Evolutionary conservation across 768 basidiomycete genomes (phyloP).

Genomic region (Gyrodon lividus): DNA sequence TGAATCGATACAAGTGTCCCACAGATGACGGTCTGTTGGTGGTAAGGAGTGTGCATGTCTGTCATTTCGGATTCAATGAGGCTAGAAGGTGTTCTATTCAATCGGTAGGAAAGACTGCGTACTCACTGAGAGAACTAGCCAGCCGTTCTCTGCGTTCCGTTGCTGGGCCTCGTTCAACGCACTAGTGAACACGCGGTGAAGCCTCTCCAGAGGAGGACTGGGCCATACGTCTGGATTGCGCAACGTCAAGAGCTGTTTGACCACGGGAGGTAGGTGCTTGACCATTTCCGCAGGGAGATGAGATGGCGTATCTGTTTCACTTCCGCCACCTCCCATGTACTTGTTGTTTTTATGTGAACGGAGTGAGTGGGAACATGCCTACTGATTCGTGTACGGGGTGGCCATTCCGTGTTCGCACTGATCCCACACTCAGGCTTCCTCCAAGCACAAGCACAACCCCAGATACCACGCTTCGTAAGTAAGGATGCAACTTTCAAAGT

Average conservation of each 20-base stretch:
- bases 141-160: conserved; percentile 69
- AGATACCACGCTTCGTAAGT: no score
- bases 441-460: no score
- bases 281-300: conserved; percentile 27
- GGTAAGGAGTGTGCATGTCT: conserved; percentile 85
- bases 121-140: conserved; percentile 77
- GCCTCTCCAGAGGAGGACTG: conserved; percentile 51
- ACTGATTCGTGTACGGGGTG: neutral
- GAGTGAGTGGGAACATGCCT: conserved; percentile 7
- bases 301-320: neutral
- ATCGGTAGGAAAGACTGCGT: conserved; percentile 10
- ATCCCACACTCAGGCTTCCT: no score
- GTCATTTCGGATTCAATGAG: conserved; percentile 32
- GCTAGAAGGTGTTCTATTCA: conserved; percentile 19
- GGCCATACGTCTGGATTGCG: conserved; percentile 61
- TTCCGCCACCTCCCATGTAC: no score
- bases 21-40: conserved; percentile 78
- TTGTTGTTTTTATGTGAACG: conserved; percentile 10
- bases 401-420: neutral
- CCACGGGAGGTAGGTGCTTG: conserved; percentile 53
- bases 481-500: neutral
- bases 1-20: conserved; percentile 79
- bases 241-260: conserved; percentile 73
- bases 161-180: conserved; percentile 66
- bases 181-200: conserved; percentile 55